These are phyloP conservation scores for Thecaphora thlaspeos DNA, from an alignment of 1,284 basidiomycete species.

Conservation along the genomic window DNA sequence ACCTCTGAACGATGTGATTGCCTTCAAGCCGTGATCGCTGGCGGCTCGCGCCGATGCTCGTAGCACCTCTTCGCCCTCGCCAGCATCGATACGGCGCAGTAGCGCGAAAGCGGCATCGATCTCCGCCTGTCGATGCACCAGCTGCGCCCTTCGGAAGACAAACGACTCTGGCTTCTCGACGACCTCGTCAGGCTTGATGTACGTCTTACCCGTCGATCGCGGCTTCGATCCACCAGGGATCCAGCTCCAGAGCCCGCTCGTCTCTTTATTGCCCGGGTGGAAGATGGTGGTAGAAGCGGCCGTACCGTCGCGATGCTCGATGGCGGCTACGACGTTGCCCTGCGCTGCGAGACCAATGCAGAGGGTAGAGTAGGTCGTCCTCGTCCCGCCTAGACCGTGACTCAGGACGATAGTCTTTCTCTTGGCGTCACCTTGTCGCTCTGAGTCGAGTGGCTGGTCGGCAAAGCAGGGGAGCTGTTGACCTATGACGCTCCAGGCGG, in stretches of 20 bases:
- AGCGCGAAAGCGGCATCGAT: slow-evolving; percentile 33
- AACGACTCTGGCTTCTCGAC: slow-evolving; percentile 24
- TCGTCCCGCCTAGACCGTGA: slow-evolving; percentile 47
- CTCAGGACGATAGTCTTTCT: slow-evolving; percentile 25
- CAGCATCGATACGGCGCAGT: slow-evolving; percentile 19
- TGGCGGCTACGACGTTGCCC: slow-evolving; percentile 45
- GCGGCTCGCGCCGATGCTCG: slow-evolving; percentile 1
- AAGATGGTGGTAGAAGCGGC: slow-evolving; percentile 30
- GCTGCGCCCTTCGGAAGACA: slow-evolving; percentile 29
- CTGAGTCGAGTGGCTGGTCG: not conserved
- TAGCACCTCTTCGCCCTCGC: slow-evolving; percentile 11
- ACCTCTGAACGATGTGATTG: slow-evolving; percentile 19
- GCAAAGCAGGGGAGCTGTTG: slow-evolving; percentile 17
- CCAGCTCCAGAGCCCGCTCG: slow-evolving; percentile 14
- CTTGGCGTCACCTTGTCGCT: not conserved
- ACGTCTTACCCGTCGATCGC: slow-evolving; percentile 27
- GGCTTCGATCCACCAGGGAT: slow-evolving; percentile 10
- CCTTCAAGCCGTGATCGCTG: not conserved
- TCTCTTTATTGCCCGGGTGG: slow-evolving; percentile 7
- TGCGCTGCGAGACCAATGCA: slow-evolving; percentile 34
- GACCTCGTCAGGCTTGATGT: slow-evolving; percentile 30
- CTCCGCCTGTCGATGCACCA: slow-evolving; percentile 38
- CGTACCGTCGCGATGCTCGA: slow-evolving; percentile 50
- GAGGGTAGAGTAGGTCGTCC: slow-evolving; percentile 43
- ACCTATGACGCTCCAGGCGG: slow-evolving; percentile 30